Conservation (phyloP, 495 filamentous ascomycete species). For the Xylaria cubensis region DNA sequence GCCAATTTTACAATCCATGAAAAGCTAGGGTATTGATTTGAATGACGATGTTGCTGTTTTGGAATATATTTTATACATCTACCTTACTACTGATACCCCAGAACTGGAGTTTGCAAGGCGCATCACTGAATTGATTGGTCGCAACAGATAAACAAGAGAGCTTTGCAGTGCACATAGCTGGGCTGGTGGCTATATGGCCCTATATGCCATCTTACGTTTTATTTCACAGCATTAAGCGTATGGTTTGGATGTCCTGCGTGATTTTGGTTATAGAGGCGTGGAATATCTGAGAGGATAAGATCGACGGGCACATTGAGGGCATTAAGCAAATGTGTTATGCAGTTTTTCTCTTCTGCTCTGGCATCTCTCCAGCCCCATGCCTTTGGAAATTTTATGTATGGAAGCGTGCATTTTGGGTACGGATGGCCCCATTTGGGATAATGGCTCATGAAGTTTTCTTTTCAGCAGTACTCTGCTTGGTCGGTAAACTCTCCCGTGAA, state of each 20-base stretch:
- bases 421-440: conserved; percentile 27
- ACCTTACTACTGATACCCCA: background rate
- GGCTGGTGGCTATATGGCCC: background rate
- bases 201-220: background rate
- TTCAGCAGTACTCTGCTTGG: background rate
- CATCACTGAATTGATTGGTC: background rate
- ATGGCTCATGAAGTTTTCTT: background rate
- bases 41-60: conserved; percentile 26
- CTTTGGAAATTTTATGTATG: background rate
- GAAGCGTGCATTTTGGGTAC: conserved; percentile 9
- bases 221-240: background rate
- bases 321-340: background rate
- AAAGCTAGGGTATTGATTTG: background rate
- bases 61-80: conserved; percentile 13
- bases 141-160: background rate
- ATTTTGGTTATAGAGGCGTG: conserved; percentile 3
- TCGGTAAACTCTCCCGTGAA: background rate
- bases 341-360: background rate
- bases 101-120: background rate
- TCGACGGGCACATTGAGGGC: background rate
- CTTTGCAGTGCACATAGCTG: background rate
- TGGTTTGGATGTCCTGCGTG: background rate
- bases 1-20: conserved; percentile 45
- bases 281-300: background rate
- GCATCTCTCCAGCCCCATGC: background rate